Evolutionary conservation across 1,139 yeast species (phyloP), one percentile per base, ranked within the genome.

Genomic region (Lodderomyces theae): DNA sequence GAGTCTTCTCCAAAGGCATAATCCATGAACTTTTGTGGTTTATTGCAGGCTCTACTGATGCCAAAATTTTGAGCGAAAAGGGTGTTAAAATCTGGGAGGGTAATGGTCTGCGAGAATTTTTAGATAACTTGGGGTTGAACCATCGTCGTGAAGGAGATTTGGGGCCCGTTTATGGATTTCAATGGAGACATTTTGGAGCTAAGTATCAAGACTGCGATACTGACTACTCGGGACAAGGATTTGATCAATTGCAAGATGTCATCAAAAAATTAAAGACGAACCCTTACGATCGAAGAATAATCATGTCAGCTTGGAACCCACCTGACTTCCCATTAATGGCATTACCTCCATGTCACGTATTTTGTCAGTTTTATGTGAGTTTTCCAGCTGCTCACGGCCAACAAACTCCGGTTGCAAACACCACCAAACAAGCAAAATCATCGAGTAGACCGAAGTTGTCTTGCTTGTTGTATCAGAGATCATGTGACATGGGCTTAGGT

Each of bases 401-500:
- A 16, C 31, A 15, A 8, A 8, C 29, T n/a, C 16, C 29, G 5
- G 16, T n/a, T 12, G 13, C 29, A 6, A 18, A 21, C 5, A 26
- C 48, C 3, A 28, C 34, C 5, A 53, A 56, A 34, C 57, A 44
- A 46, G 48, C 45, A 24, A 52, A 53, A 37, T 23, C 49, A 2
- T 36, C 45, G 4, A 39, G 50, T 4, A 79, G 66, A 54, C 94
- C 94, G 26, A 80, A 72, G 56, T 74, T 92, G 44, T 85, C 94
- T 11, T 94, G 98, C 61, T 77, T 85, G 46, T 70, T 92, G 67
- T 92, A 94, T 64, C 99, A 92, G 66, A 78, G 99, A 55, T 87
- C 96, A n/a, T 92, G 97, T 64, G 99, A 92, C 58, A 90, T 92
- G 97, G 99, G 99, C 0, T 76, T 92, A 28, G 99, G 99, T 10